Base-by-base conservation (phyloP, 805 yeast genomes). In the Ogataea wickerhamii region DNA sequence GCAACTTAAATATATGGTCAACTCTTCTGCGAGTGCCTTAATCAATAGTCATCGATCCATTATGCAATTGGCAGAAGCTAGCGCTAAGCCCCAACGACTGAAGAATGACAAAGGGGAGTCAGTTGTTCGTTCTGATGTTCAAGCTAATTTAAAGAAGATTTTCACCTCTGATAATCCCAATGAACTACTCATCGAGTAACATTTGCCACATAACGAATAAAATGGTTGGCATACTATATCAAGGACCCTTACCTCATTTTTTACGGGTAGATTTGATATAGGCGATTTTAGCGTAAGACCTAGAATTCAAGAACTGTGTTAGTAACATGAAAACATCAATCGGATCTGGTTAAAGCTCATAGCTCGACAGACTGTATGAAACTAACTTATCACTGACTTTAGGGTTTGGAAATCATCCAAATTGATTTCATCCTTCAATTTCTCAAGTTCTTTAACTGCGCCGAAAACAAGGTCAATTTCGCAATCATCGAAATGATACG, bases 1-100 rank as follows among this genome's bases (percentile, higher is more conserved):
- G 36, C 81, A 80, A 40, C 69, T 83, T 45, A 77, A 75, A 38
- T 63, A 69, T 45, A 69, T 82, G 70, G 79, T 84, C 2, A 70
- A 67, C 7, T 53, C 68, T 2, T 71, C 71, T 37, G 73, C 80
- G 0, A 69, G 70, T 32, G 62, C 68, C 16, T 59, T 81, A 2
- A 58, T 63, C 21, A 51, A 61, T 12, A 61, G 60, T 28, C 72
- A 73, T 45, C 60, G 66, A 3, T 63, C 67, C 6, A 57, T 80
- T 18, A 62, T 28, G 10, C 40, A 45, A 21, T 37, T 49, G 13
- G 36, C 45, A 22, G 28, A 37, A 17, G 13, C 30, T 6, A 17
- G 34, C 29, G 25, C 40, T 20, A 14, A 36, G 2, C 18, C 11
- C 16, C 7, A 29, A 6, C 18, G 34, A 20, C 28, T 38, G 13